Evolutionary conservation across 1,284 basidiomycete species (phyloP).

Genomic region (Cutaneotrichosporon sp.): DNA sequence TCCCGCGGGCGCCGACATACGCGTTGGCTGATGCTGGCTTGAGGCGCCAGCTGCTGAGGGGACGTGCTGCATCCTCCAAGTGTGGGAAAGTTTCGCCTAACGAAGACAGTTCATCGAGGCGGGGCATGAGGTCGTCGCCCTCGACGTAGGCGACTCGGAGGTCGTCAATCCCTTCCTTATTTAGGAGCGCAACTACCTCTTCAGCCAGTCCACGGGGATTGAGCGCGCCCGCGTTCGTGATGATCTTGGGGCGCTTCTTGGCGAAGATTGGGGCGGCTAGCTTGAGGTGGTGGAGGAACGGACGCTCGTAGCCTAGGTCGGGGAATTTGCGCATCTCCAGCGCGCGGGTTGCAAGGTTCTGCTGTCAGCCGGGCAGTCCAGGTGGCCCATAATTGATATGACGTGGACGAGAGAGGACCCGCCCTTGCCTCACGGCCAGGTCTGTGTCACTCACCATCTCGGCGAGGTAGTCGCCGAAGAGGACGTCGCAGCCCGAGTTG

Average conservation of each 20-base stretch:
- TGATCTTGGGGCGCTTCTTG: constrained; percentile 20
- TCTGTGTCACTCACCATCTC: constrained; percentile 20
- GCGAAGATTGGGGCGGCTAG: constrained; percentile 22
- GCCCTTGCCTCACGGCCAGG: too few species aligned
- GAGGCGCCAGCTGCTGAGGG: constrained; percentile 17
- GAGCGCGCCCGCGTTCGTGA: constrained; percentile 31
- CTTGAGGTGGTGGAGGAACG: constrained; percentile 26
- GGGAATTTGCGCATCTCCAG: constrained; percentile 24
- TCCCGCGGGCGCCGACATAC: constrained; percentile 24
- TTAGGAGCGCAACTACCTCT: constrained; percentile 16
- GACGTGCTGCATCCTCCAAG: constrained; percentile 17
- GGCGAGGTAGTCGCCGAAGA: constrained; percentile 30
- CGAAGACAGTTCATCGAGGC: constrained; percentile 17
- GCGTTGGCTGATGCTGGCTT: constrained; percentile 22
- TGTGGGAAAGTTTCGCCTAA: constrained; percentile 23
- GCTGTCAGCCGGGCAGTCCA: neutral
- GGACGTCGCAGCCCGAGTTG: constrained; percentile 13
- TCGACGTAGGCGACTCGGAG: constrained; percentile 22
- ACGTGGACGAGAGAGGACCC: neutral
- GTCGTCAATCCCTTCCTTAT: constrained; percentile 3
- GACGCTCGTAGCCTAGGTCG: constrained; percentile 26
- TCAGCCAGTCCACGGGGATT: constrained; percentile 26
- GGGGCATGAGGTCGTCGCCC: constrained; percentile 21
- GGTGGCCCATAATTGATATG: too few species aligned
- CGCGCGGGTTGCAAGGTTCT: constrained; percentile 28